These are phyloP conservation scores for Fragilariopsis cylindrus DNA, from an alignment of 108 stramenopile species.

Conservation along the genomic window DNA sequence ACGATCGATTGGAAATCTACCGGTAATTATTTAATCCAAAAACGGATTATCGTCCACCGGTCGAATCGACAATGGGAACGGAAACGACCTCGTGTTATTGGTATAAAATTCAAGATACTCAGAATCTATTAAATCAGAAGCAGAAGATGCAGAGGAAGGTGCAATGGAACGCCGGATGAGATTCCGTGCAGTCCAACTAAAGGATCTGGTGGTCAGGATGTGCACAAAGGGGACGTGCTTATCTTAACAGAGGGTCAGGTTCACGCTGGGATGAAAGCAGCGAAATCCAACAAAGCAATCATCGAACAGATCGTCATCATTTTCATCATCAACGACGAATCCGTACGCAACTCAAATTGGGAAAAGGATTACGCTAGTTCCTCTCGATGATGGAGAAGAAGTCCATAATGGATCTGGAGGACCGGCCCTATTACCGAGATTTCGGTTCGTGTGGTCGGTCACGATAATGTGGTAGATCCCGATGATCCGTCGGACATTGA, in stretches of 20 bases:
- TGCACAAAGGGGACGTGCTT: constrained; percentile 34
- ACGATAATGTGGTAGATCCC: constrained; percentile 32
- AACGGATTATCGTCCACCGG: constrained; percentile 62
- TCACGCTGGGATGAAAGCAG: constrained; percentile 75
- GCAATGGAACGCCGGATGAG: constrained; percentile 68
- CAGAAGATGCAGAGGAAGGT: constrained; percentile 31
- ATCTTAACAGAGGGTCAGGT: constrained; percentile 84
- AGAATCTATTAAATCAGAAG: constrained; percentile 45
- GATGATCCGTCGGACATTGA: constrained; percentile 26
- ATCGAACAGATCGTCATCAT: neutral
- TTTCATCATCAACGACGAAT: constrained; percentile 23
- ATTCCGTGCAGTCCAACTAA: constrained; percentile 56
- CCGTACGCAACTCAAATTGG: constrained; percentile 36
- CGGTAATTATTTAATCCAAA: constrained; percentile 48
- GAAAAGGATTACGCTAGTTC: constrained; percentile 34
- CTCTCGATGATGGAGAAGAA: constrained; percentile 35
- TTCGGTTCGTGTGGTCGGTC: constrained; percentile 36
- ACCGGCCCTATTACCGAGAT: constrained; percentile 35
- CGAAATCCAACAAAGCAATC: constrained; percentile 36
- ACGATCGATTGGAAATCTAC: constrained; percentile 50
- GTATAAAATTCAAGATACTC: constrained; percentile 62
- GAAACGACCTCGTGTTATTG: constrained; percentile 58
- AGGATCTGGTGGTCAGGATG: constrained; percentile 21
- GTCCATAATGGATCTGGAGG: neutral
- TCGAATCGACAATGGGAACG: neutral